Percentiles rank a stretch among this genome's conserved stretches.
These are phyloP conservation scores for Argentina anserina DNA, from an alignment of 306 rosid species.

Conservation along the genomic window DNA sequence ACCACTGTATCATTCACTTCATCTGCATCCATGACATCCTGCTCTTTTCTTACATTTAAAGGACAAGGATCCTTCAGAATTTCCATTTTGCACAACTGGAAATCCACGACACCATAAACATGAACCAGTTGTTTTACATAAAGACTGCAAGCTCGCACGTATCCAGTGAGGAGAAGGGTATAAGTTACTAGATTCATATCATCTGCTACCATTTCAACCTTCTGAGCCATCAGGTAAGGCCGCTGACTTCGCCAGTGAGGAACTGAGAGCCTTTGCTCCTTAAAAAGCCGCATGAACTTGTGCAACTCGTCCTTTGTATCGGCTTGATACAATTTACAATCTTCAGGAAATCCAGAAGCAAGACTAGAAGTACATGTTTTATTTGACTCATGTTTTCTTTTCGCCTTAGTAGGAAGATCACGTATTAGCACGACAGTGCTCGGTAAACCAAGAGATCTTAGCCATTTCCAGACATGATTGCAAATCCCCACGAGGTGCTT, in stretches of 20 bases:
- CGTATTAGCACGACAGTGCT: conserved; percentile 82
- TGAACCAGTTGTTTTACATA: conserved; percentile 97
- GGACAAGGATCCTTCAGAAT: conserved; percentile 79
- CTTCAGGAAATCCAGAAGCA: conserved; percentile 81
- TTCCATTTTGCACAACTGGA: conserved; percentile 69
- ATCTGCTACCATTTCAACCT: conserved; percentile 57
- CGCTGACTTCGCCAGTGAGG: conserved; percentile 92
- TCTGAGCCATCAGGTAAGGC: conserved; percentile 68
- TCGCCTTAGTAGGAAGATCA: conserved; percentile 66
- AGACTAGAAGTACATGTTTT: conserved; percentile 66
- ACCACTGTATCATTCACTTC: conserved; percentile 49
- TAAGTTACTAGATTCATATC: conserved; percentile 45
- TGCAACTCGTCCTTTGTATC: conserved; percentile 87
- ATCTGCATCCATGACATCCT: conserved; percentile 72
- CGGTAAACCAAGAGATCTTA: conserved; percentile 89
- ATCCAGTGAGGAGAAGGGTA: conserved; percentile 77
- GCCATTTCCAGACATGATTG: conserved; percentile 85
- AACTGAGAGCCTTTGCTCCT: conserved; percentile 77
- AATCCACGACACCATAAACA: conserved; percentile 93
- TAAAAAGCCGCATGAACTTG: conserved; percentile 93
- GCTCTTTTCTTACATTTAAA: conserved; percentile 59
- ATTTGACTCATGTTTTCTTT: conserved; percentile 67
- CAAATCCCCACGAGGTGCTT: conserved; percentile 88
- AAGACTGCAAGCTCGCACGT: conserved; percentile 59
- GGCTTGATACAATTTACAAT: conserved; percentile 78